Evolutionary conservation across 2,329 filamentous ascomycete genomes (phyloP).

Genomic region (Xylariaceae sp.): DNA sequence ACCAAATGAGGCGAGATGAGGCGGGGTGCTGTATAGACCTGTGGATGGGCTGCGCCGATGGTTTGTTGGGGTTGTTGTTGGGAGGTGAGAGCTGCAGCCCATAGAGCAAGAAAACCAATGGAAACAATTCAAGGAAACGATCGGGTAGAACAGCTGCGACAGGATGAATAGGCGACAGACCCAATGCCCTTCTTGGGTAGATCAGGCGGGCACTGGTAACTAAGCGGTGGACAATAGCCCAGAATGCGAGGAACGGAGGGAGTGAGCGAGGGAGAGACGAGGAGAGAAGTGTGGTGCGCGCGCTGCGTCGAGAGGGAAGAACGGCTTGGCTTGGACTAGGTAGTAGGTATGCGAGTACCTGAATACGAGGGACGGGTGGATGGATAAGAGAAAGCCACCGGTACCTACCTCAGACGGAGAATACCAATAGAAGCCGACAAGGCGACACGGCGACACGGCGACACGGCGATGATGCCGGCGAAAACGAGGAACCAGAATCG

Average conservation of each 20-base stretch:
- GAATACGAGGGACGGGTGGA: not conserved
- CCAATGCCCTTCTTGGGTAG: not conserved
- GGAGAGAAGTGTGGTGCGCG: not conserved
- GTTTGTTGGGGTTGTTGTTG: not conserved
- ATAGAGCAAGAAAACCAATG: not conserved
- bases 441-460: not conserved
- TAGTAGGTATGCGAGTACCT: not conserved
- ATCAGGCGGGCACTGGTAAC: not conserved
- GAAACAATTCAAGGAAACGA: not conserved
- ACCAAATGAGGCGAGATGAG: constrained; percentile 1
- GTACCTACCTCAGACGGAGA: not conserved
- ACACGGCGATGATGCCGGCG: not conserved
- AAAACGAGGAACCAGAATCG: not conserved
- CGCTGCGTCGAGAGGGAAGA: not conserved
- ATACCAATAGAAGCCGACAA: not conserved
- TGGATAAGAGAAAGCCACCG: not conserved
- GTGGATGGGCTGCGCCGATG: constrained; percentile 1
- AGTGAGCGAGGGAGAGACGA: not conserved
- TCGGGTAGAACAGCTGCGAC: not conserved
- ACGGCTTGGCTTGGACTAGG: not conserved
- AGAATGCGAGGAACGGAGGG: not conserved
- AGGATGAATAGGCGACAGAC: not conserved
- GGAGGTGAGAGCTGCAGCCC: not conserved
- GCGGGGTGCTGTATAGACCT: not conserved
- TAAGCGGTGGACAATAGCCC: not conserved